A percentile compares a stretch with the other conserved stretches of the same genome.
These are phyloP conservation scores for Pterocarpus santalinus DNA, from an alignment of 306 rosid species.

Conservation along the genomic window DNA sequence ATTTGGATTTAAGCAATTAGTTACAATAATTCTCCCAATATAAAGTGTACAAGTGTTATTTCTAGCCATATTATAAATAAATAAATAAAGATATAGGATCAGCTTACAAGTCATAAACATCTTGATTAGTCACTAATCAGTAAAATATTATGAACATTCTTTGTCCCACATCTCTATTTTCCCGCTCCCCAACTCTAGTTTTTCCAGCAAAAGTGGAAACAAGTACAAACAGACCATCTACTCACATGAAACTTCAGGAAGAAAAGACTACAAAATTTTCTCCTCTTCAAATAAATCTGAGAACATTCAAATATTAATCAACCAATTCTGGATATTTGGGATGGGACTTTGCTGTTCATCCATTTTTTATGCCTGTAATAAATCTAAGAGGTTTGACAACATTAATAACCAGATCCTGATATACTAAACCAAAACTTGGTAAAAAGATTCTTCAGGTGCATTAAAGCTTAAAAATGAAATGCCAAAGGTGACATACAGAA, in stretches of 20 bases:
- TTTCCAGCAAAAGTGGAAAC: slow-evolving; percentile 4
- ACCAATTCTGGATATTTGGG: slow-evolving; percentile 22
- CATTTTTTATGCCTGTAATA: background rate
- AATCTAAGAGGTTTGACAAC: slow-evolving; percentile 18
- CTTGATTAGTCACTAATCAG: background rate
- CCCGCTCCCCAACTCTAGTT: background rate
- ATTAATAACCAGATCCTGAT: slow-evolving; percentile 24
- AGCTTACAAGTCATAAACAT: background rate
- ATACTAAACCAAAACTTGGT: background rate
- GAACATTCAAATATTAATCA: slow-evolving; percentile 20
- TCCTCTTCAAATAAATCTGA: slow-evolving; percentile 7
- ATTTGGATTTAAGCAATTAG: background rate
- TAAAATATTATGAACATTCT: background rate
- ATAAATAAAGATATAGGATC: background rate
- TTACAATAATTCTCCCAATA: background rate
- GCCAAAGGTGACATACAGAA: background rate
- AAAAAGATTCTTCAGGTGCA: slow-evolving; percentile 4
- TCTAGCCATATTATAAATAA: background rate
- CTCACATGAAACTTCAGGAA: slow-evolving; percentile 3
- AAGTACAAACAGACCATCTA: slow-evolving; percentile 17
- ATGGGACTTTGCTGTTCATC: slow-evolving; percentile 22
- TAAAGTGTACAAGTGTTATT: background rate
- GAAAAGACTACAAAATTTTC: background rate
- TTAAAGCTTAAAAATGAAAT: slow-evolving; percentile 4
- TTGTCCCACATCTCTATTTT: background rate